Base-by-base conservation (phyloP, 345 rosid genomes). In the Garcia nutans region DNA sequence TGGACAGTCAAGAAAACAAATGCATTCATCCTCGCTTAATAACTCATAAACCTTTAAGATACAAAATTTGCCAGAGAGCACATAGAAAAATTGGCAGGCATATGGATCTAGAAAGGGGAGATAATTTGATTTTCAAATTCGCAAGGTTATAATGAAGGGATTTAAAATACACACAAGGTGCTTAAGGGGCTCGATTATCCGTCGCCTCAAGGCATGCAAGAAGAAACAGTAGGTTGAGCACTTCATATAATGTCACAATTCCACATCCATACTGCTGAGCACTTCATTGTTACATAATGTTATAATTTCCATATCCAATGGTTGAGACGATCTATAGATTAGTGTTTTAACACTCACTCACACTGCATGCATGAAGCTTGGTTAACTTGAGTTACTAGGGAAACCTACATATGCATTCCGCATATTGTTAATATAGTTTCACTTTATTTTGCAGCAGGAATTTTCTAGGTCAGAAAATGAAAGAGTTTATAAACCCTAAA, bases 1-100 rank as follows among this genome's bases (percentile, higher is more conserved):
- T 75, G 62, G 71, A 60, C 54, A n/a, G 54, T 76, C 62, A 76
- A 70, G 60, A 20, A 50, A 76, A 60, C 33, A 68, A 47, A 65
- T 16, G 5, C 24, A 10, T 16, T 26, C 12, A 56, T 22, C 15
- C 76, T 62, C 24, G 10, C 8, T n/a, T 10, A 50, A 2, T 17
- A 56, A 37, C 42, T 44, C 4, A 66, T 44, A 57, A 65, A 41
- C 58, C 24, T 60, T 72, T 56, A 41, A 23, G 44, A 65, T 20
- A 11, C 37, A 68, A 68, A 23, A 5, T 68, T 23, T 68, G 23
- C 8, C 22, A 24, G 37, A 13, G 24, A 11, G 19, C n/a, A 23
- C 50, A 42, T 3, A 19, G 16, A 24, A 45, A 22, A 59, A 15
- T 44, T 42, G 24, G 67, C 37, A 72, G 24, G 17, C 26, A 24